A percentile compares a stretch with the other conserved stretches of the same genome.
These are phyloP conservation scores for Barnettozyma wickerhamii DNA, from an alignment of 805 yeast genomes.

Conservation along the genomic window DNA sequence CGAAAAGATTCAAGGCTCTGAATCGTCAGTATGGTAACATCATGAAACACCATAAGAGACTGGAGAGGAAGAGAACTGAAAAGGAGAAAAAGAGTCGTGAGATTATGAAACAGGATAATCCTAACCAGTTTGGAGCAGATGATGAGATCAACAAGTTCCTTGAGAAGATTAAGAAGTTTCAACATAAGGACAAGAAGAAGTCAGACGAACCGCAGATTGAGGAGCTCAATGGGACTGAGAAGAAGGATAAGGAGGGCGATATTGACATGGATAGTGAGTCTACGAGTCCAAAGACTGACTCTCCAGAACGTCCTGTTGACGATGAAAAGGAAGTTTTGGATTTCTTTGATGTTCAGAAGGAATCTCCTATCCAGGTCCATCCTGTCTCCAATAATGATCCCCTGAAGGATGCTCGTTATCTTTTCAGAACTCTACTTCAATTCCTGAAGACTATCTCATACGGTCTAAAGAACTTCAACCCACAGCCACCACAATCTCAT, in stretches of 20 bases:
- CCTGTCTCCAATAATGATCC: slow-evolving; percentile 50
- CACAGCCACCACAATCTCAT: slow-evolving; percentile 59
- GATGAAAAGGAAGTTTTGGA: slow-evolving; percentile 27
- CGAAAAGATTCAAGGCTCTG: slow-evolving; percentile 71
- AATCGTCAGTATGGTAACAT: slow-evolving; percentile 69
- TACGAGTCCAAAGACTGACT: not conserved
- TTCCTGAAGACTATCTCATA: slow-evolving; percentile 86
- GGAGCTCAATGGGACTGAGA: not conserved
- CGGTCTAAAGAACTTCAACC: slow-evolving; percentile 86
- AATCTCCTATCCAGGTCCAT: slow-evolving; percentile 58
- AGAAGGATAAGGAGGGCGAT: slow-evolving; percentile 27
- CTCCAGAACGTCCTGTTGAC: slow-evolving; percentile 7
- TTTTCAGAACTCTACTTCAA: slow-evolving; percentile 84
- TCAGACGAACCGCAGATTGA: slow-evolving; percentile 1
- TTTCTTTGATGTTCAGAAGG: slow-evolving; percentile 41
- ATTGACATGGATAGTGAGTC: slow-evolving; percentile 23
- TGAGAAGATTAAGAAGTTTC: slow-evolving; percentile 17
- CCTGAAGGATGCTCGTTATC: slow-evolving; percentile 79
- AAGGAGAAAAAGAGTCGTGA: slow-evolving; percentile 39
- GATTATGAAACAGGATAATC: slow-evolving; percentile 24
- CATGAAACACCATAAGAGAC: slow-evolving; percentile 54
- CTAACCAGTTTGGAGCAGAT: slow-evolving; percentile 35
- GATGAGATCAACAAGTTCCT: slow-evolving; percentile 30
- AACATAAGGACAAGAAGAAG: slow-evolving; percentile 2
- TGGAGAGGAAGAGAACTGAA: slow-evolving; percentile 39